Evolutionary conservation across 2,329 filamentous ascomycete genomes (phyloP).

Genomic region (Colletotrichum lini): DNA sequence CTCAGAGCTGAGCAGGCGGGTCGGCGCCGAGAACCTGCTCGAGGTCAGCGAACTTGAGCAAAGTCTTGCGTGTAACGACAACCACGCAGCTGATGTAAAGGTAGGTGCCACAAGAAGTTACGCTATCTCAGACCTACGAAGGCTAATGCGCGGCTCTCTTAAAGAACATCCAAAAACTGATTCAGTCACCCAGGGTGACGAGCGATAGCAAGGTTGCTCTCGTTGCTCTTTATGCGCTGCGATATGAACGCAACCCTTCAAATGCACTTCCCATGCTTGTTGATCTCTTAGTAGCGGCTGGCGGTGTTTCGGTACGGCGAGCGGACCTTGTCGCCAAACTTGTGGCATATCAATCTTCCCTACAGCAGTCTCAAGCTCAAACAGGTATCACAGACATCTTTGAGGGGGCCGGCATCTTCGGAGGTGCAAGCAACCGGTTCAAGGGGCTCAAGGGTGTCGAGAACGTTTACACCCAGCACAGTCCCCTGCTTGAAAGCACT

Average conservation of each 20-base stretch:
- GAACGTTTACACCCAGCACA: conserved; percentile 99
- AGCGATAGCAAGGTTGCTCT: conserved; percentile 88
- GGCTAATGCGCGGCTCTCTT: not conserved
- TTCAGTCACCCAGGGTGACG: conserved; percentile 84
- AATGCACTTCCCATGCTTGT: conserved; percentile 88
- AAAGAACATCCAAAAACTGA: conserved; percentile 86
- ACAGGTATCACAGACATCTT: conserved; percentile 92
- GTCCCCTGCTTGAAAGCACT: conserved; percentile 87
- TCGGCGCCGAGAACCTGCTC: conserved; percentile 88
- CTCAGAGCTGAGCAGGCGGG: conserved; percentile 89
- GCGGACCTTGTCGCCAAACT: conserved; percentile 87
- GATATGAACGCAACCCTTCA: conserved; percentile 89
- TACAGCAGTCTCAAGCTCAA: conserved; percentile 82
- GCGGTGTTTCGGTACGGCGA: conserved; percentile 81
- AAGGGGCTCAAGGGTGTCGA: conserved; percentile 97
- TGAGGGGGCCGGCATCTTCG: conserved; percentile 91
- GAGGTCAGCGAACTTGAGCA: conserved; percentile 98
- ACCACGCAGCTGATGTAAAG: conserved; percentile 92
- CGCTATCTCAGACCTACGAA: not conserved
- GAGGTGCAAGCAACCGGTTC: conserved; percentile 87
- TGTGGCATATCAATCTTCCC: conserved; percentile 86
- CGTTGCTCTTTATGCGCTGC: conserved; percentile 93
- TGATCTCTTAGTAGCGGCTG: conserved; percentile 87
- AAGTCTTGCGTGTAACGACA: conserved; percentile 96
- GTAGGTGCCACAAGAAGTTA: conserved; percentile 58